Evolutionary conservation across 2,329 filamentous ascomycete species (phyloP), one percentile per base, ranked within the genome.

Genomic region (Ustilaginoidea virens): DNA sequence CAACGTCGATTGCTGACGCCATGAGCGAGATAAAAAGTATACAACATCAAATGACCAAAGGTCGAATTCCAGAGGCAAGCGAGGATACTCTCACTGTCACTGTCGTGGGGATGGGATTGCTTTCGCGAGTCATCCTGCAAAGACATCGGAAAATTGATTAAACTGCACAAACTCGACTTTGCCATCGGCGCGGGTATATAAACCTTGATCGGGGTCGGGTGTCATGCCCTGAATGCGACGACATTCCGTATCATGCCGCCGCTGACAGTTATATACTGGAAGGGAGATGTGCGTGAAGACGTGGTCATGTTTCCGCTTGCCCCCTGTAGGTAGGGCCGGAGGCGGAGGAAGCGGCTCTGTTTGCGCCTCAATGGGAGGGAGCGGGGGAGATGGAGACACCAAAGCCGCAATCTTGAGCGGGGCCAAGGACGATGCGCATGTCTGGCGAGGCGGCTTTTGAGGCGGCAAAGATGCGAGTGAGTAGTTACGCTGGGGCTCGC

Each of bases 231-330:
- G 43, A 17, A 38, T 34, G 14, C 35, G 36, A 13, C 39, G 34
- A 20, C 45, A 43, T 33, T 55, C 49, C 3, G 42, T 30, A 9
- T 58, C 55, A 12, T 43, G 33, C 28, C 52, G 54, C 17, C 55
- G 45, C 35, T 53, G 46, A 3, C 54, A 49, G 22, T 59, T 55
- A 40, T 49, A 47, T 5, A 56, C 42, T 2, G 51, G 43, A 13
- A 44, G 39, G 4, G 35, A 36, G 31, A 36, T 48, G 25, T 53
- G 46, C 6, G 39, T 29, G 27, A 56, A 56, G 31, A 52, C 48
- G 8, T 34, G 34, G 25, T 53, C 49, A 26, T 51, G 52, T 34
- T 56, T 56, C 18, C 52, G 49, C 43, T 56, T 56, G 23, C 45
- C 48, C 2, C 52, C 52, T 1, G 44, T 43, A 5, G 35, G 36